Base-by-base conservation (phyloP, 2,329 filamentous ascomycete species). In the Verticillium nonalfalfae region DNA sequence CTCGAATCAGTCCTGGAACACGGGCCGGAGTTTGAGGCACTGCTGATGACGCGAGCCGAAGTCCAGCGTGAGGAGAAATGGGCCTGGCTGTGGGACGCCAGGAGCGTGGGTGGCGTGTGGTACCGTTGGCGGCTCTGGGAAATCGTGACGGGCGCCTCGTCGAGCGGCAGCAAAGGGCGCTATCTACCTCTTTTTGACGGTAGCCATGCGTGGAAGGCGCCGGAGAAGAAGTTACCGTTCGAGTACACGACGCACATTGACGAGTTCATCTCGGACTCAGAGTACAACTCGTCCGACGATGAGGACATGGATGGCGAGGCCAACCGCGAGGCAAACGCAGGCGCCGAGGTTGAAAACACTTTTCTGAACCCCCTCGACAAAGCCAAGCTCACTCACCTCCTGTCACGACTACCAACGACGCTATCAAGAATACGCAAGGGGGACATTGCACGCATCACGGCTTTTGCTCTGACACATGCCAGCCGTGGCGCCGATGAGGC, bases 81-180 rank as follows among this genome's bases (percentile, higher is more conserved):
- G 87, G 90, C 93, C 0, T 99, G 93, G 90, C 80, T 99, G 5
- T 99, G 91, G 88, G 90, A 98, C 72, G 84, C 93, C 21, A 84
- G 88, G 66, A 93, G 88, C 69, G 80, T 83, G 64, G 93, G 87
- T 33, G 94, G 90, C 15, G 85, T 96, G 15, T 99, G 93, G 84
- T 98, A 98, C 74, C 87, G 95, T 54, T 98, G 92, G 90, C 86
- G 91, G 55, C 71, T 98, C 55, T 97, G 93, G 90, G 88, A 95
- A 68, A 82, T 94, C 9, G 79, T 94, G n/a, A 93, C 90, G 1
- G 87, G 88, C 4, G 81, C 81, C 1, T 78, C 81, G 52, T 71
- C 77, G 3, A 75, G 73, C 15, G 72, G 72, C 14, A 75, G 77
- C 3, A 78, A 80, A 66, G 78, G 77, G 55, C 85, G 81, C 65